These are phyloP conservation scores for Falciphora oryzae DNA, from an alignment of 2,329 filamentous ascomycete species.

Conservation along the genomic window DNA sequence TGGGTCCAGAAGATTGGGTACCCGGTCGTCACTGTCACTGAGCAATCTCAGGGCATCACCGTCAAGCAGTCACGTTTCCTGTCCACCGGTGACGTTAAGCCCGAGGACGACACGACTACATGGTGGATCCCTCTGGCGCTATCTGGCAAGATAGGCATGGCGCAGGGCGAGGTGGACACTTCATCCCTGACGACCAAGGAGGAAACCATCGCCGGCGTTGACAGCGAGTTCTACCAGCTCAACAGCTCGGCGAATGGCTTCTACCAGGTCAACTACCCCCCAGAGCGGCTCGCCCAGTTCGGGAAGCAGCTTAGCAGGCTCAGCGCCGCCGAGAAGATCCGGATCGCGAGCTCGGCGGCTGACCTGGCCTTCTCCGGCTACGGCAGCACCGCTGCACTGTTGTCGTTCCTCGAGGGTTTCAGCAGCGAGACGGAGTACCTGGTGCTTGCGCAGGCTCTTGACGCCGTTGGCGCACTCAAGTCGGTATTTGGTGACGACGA, in stretches of 20 bases:
- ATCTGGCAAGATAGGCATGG: conserved; percentile 64
- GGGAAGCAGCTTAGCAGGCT: conserved; percentile 71
- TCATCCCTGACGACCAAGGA: conserved; percentile 66
- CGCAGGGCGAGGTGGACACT: conserved; percentile 51
- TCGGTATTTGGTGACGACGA: conserved; percentile 79
- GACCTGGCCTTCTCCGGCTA: conserved; percentile 85
- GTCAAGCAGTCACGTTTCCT: conserved; percentile 87
- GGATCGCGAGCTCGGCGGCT: conserved; percentile 81
- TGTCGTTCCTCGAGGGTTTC: conserved; percentile 84
- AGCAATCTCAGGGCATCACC: conserved; percentile 69
- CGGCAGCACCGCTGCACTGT: conserved; percentile 71
- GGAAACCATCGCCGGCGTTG: conserved; percentile 67
- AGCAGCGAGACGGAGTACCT: conserved; percentile 75
- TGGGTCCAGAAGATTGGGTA: conserved; percentile 98
- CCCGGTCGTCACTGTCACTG: conserved; percentile 79
- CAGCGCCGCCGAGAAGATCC: conserved; percentile 84
- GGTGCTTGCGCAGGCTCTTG: conserved; percentile 82
- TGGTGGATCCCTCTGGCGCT: conserved; percentile 96
- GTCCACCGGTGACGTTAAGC: conserved; percentile 81
- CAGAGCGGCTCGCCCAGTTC: conserved; percentile 74
- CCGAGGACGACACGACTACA: conserved; percentile 82
- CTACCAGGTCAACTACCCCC: conserved; percentile 89
- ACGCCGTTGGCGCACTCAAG: conserved; percentile 69
- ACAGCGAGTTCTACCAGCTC: conserved; percentile 84
- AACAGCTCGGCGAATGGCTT: conserved; percentile 85